Percentiles rank a stretch among this genome's conserved stretches.
phyloP scores from a whole-genome alignment of 225 moss, liverwort and hornwort species.

The Takakia lepidozioides region DNA sequence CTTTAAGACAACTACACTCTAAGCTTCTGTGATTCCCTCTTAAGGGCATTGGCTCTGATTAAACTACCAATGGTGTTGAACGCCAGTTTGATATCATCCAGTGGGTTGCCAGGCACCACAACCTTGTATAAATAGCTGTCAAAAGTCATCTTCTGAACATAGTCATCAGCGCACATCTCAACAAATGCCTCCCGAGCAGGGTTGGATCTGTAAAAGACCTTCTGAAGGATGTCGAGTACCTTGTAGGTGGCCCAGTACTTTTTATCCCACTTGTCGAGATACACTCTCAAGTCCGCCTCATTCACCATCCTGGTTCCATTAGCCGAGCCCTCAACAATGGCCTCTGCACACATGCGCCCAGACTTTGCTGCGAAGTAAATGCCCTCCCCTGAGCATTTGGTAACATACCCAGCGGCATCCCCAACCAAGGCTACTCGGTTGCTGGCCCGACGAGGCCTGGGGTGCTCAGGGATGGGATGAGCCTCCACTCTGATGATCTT shows the following conservation, averaged over 20 bases:
- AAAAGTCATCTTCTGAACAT: slow-evolving; percentile 99
- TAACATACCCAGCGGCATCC: slow-evolving; percentile 94
- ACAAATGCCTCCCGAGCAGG: slow-evolving; percentile 96
- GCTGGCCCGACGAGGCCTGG: slow-evolving; percentile 69
- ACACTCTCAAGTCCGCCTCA: slow-evolving; percentile 77
- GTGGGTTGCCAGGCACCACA: slow-evolving; percentile 91
- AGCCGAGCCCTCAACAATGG: slow-evolving; percentile 76
- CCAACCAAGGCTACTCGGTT: slow-evolving; percentile 82
- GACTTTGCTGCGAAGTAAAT: slow-evolving; percentile 98
- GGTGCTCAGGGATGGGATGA: slow-evolving; percentile 98
- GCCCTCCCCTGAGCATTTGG: slow-evolving; percentile 96
- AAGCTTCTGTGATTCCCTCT: slow-evolving; percentile 60
- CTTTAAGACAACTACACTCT: too few species aligned
- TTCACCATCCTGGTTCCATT: slow-evolving; percentile 78
- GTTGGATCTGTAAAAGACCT: slow-evolving; percentile 93
- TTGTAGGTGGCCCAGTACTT: slow-evolving; percentile 99
- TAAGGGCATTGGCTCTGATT: slow-evolving; percentile 78
- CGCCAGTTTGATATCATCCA: slow-evolving; percentile 94
- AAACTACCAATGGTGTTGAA: slow-evolving; percentile 90
- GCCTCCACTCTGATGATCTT: slow-evolving; percentile 97
- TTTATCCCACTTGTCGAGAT: slow-evolving; percentile 97
- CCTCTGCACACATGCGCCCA: slow-evolving; percentile 95
- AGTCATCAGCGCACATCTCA: slow-evolving; percentile 96
- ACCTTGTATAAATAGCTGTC: slow-evolving; percentile 98
- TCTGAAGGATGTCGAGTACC: slow-evolving; percentile 94